Conservation (phyloP, 208 protist species). For the Herpetomonas samuelpessoai region DNA sequence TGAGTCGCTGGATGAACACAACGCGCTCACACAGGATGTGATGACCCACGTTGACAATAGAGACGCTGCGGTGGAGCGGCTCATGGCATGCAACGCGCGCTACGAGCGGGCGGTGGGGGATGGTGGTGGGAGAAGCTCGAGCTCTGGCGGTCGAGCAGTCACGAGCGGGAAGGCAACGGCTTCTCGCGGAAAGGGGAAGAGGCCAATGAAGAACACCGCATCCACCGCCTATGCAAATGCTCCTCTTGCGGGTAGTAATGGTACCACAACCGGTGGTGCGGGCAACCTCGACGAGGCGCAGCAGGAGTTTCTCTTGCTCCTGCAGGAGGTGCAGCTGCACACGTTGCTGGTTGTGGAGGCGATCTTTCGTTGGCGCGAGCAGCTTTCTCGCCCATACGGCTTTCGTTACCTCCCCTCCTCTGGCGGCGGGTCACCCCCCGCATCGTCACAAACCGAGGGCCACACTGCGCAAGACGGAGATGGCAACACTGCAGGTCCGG, state of each 20-base stretch:
- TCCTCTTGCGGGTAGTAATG: too few species aligned
- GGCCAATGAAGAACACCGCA: neutral
- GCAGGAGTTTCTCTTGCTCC: slow-evolving; percentile 26
- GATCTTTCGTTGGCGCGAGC: slow-evolving; percentile 62
- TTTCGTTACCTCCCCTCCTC: slow-evolving; percentile 25
- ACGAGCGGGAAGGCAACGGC: neutral
- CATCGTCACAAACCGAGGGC: too few species aligned
- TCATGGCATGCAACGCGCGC: slow-evolving; percentile 36
- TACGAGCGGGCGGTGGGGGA: too few species aligned
- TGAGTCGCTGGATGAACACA: slow-evolving; percentile 23
- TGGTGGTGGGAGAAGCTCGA: too few species aligned
- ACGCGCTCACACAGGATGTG: slow-evolving; percentile 32
- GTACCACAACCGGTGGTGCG: too few species aligned
- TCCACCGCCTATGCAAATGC: too few species aligned
- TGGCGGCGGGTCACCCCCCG: too few species aligned
- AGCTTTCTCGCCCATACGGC: slow-evolving; percentile 49
- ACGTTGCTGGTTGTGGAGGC: slow-evolving; percentile 59
- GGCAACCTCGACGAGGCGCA: slow-evolving; percentile 41
- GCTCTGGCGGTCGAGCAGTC: too few species aligned
- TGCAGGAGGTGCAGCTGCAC: slow-evolving; percentile 49
- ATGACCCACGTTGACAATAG: slow-evolving; percentile 32
- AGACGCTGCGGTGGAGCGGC: slow-evolving; percentile 34
- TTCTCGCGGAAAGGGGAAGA: neutral
- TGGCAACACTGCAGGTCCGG: neutral
- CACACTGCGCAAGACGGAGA: too few species aligned